Conservation (phyloP, 2,329 filamentous ascomycete species). For the Ophiostoma sp. region DNA sequence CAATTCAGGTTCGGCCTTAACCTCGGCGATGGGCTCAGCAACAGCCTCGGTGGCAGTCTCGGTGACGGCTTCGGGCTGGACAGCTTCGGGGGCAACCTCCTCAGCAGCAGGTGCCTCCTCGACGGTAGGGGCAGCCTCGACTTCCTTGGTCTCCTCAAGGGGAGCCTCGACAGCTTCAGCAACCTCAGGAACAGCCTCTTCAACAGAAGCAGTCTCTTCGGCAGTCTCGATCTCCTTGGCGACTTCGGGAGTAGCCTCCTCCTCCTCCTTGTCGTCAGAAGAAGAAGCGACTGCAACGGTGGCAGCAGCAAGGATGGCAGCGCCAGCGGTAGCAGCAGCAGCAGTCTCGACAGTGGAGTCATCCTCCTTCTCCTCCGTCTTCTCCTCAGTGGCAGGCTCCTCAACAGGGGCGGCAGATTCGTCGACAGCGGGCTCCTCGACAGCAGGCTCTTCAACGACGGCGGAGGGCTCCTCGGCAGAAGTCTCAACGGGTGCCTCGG, state of each 20-base stretch:
- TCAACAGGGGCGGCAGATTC: background rate
- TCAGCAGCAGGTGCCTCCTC: background rate
- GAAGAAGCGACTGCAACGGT: background rate
- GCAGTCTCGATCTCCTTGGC: background rate
- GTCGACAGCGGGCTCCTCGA: constrained; percentile 20
- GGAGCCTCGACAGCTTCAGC: constrained; percentile 7
- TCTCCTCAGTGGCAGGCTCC: background rate
- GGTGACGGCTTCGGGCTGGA: background rate
- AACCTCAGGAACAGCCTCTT: background rate
- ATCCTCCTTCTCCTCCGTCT: background rate
- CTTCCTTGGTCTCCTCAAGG: background rate
- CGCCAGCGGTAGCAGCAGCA: constrained; percentile 9
- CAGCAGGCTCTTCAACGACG: background rate
- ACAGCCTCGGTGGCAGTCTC: too few species aligned
- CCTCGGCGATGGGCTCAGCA: background rate
- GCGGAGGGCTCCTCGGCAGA: background rate
- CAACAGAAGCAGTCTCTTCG: background rate
- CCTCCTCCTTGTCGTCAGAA: background rate
- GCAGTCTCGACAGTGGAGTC: constrained; percentile 13
- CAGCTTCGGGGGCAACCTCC: background rate
- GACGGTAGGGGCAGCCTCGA: background rate
- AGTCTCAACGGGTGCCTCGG: background rate
- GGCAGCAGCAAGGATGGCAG: constrained; percentile 2
- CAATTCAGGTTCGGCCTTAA: background rate
- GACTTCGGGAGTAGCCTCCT: background rate